phyloP scores from a whole-genome alignment of 1,284 basidiomycete species.

The Naganishia liquefaciens region DNA sequence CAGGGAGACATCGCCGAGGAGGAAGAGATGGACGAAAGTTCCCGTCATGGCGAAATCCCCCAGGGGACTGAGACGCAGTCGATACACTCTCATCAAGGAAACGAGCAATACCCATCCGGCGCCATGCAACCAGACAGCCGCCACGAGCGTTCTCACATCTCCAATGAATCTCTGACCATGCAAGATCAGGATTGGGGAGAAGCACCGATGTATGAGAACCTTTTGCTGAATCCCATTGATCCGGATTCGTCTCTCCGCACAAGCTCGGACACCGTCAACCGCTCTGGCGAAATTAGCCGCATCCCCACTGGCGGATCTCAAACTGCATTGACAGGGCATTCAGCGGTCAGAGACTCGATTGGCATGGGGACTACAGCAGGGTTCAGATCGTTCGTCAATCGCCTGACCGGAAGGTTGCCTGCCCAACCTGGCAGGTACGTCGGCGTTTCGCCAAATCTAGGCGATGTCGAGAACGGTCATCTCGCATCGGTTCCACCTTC shows the following conservation, averaged over 20 bases:
- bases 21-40: not conserved
- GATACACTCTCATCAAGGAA: too few species aligned
- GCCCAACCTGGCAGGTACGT: not conserved
- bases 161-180: conserved; percentile 24
- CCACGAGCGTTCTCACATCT: conserved; percentile 10
- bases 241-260: conserved; percentile 6
- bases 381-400: conserved; percentile 27
- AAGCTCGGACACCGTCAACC: conserved; percentile 11
- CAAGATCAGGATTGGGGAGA: conserved; percentile 31
- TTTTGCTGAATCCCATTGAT: not conserved
- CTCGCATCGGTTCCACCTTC: not conserved
- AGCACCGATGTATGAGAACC: conserved; percentile 28
- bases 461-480: conserved; percentile 14
- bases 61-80: not conserved
- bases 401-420: conserved; percentile 25
- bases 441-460: not conserved
- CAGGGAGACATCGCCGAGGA: conserved; percentile 21
- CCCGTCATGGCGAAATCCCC: not conserved
- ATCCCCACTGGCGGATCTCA: conserved; percentile 6
- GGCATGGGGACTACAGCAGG: conserved; percentile 5
- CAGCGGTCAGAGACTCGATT: not conserved
- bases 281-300: conserved; percentile 7
- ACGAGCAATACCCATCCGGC: too few species aligned
- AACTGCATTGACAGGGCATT: not conserved
- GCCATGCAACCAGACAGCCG: not conserved